Evolutionary conservation across 164 flowering plant genomes (phyloP), one percentile per base, ranked within the genome.

Genomic region (Stephania japonica): DNA sequence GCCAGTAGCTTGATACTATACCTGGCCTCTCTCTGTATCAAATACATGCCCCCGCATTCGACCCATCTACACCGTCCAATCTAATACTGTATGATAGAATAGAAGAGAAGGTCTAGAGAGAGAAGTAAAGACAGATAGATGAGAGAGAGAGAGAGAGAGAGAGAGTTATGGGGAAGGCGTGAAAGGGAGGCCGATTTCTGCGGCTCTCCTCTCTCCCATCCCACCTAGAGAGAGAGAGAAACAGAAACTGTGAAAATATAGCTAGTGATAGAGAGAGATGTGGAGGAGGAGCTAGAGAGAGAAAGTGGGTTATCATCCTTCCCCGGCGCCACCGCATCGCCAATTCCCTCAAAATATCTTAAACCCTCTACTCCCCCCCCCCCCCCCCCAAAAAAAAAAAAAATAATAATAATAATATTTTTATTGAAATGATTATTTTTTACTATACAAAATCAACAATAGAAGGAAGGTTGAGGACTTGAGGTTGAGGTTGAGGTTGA

Each of bases 151-250:
- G 21, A 1, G 25, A 47, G 56, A 72, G 69, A 65, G 61, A n/a
- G 23, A 24, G 23, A 24, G 56, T 63, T 32, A 69, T 43, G 25
- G 32, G 53, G 49, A 71, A 53, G 41, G 47, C 75, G 42, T 66
- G 70, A 65, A 47, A 73, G 42, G 21, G 44, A 43, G 56, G 19
- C 70, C 73, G 78, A 41, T 7, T 70, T 71, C 70, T 44, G 6
- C 73, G 78, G 73, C 42, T 18, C 70, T 62, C 65, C 66, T 65
- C 42, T 66, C 23, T 47, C 53, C 67, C 32, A 76, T 23, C 42
- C 43, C 23, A 68, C 21, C 24, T 24, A 23, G 42, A 42, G n/a
- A 67, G 26, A 49, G 43, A 47, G 80, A 65, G 73, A 76, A 23
- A 80, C 7, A 26, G 44, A 75, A 59, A 59, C 26, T 11, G 19